These are phyloP conservation scores for Xylariaceae sp. DNA, from an alignment of 2,329 filamentous ascomycete genomes.

Conservation along the genomic window DNA sequence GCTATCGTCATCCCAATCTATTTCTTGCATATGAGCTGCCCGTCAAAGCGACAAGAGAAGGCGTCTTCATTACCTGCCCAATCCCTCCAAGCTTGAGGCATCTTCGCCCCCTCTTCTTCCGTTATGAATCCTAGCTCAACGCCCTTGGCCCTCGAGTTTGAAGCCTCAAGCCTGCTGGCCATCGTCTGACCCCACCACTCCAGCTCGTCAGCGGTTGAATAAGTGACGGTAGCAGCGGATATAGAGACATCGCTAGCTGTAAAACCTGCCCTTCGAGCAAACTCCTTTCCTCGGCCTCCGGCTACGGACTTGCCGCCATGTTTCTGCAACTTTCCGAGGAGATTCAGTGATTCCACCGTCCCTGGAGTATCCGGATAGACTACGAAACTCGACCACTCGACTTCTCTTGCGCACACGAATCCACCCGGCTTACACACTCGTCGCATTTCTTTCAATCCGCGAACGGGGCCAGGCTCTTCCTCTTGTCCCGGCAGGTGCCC, in stretches of 20 bases:
- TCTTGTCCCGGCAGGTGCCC: constrained; percentile 5
- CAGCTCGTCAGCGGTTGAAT: constrained; percentile 2
- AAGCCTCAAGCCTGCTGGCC: constrained; percentile 8
- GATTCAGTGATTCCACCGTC: neutral
- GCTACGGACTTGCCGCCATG: constrained; percentile 5
- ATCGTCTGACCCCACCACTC: constrained; percentile 10
- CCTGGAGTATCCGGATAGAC: constrained; percentile 10
- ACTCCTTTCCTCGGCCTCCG: constrained; percentile 13
- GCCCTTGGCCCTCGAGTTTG: constrained; percentile 2
- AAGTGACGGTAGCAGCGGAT: constrained; percentile 8
- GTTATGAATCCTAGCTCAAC: constrained; percentile 12
- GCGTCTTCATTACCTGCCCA: constrained; percentile 10
- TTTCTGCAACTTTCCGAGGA: constrained; percentile 4
- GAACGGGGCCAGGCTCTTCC: constrained; percentile 8
- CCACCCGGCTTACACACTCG: constrained; percentile 17
- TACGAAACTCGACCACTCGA: constrained; percentile 8
- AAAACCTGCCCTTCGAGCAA: constrained; percentile 16
- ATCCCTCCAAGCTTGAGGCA: constrained; percentile 10
- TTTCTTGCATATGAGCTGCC: constrained; percentile 15
- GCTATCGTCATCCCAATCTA: neutral
- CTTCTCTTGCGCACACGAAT: constrained; percentile 15
- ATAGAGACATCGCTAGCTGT: constrained; percentile 3
- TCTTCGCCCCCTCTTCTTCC: constrained; percentile 6
- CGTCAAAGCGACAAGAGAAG: constrained; percentile 10
- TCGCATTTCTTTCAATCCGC: constrained; percentile 15